Evolutionary conservation across 2,329 filamentous ascomycete species (phyloP), one percentile per base, ranked within the genome.

Genomic region (Chrysoporthe puriensis): DNA sequence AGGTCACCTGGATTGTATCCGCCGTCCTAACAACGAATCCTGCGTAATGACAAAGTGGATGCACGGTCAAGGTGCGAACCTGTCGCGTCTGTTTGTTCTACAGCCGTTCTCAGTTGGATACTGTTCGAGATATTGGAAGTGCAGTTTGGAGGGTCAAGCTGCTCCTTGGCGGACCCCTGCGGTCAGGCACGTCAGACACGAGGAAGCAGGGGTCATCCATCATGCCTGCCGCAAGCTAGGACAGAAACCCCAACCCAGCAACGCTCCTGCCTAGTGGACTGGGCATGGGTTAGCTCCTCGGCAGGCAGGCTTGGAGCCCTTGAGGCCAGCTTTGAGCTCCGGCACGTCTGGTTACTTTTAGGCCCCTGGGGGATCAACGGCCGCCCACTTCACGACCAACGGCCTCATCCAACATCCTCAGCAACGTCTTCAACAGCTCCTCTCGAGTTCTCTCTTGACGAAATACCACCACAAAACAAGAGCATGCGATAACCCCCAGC

Each of bases 291-390:
- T n/a, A 8, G n/a, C 57, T 54, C 21, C 34, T 26, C 57, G 57
- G 57, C 57, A 60, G 57, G 57, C 50, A 40, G 32, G 4, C 54
- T n/a, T 34, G 11, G 21, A 26, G 18, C 18, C 26, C 43, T 46
- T 61, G 59, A 61, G 59, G 59, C 43, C 59, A 61, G 59, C 59
- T 61, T 46, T 46, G 59, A 36, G 21, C 21, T 32, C 26, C 26
- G 26, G 26, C 2, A 26, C 26, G 26, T 26, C 14, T 7, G 2
- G 8, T 18, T 3, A 57, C 54, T 16, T 36, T 8, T 40, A 32
- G 54, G 36, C 16, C 54, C 54, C 54, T 40, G 14, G 18, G 16
- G 18, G 32, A 36, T 40, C 16, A 56, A 32, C 52, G 36, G 54
- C 32, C 16, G 52, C 52, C 32, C 13, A 13, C 13, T 26, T 36